Base-by-base conservation (phyloP, 257 asterid species). In the Solanum piurae region DNA sequence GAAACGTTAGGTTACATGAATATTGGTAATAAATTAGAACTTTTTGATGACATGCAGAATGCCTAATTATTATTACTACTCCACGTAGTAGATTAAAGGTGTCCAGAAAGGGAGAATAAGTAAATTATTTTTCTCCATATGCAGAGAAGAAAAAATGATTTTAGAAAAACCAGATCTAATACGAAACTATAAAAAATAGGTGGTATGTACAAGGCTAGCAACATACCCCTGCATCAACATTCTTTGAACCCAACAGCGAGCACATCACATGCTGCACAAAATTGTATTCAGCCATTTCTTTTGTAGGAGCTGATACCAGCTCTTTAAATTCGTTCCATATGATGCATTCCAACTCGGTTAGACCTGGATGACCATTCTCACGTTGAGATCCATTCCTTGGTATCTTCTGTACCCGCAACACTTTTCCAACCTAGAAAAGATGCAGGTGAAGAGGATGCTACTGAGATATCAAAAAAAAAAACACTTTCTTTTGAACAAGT, bases 181-280 rank as follows among this genome's bases (percentile, higher is more conserved):
- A 75, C 9, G 66, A 37, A 73, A 38, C 7, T 37, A 58, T 11
- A 55, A 29, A 62, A 27, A 20, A 20, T 21, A 74, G 49, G 27
- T 21, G 31, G 14, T 36, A 74, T 34, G 31, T 37, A 37, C 20
- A 37, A 74, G 83, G 33, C 55, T 82, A 46, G 37, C 68, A 72
- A 86, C 92, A 92, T 89, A 94, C 98, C 98, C 99, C 99, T 7
- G 99, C 91, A 90, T 97, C 99, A 90, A 96, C 96, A 88, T 96
- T 98, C 83, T 93, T 90, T 82, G 98, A 85, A 83, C 99, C 99
- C 91, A 96, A 91, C 89, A 95, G 87, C 8, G 97, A 95, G 84
- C 94, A 89, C 94, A 97, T 96, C 87, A 95, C 95, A 88, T 92
- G 94, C 89, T 94, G 91, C 91, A 92, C 99, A 86, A 94, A 97